Percentiles rank a stretch among this genome's conserved stretches.
These are phyloP conservation scores for Melaleuca alternifolia DNA, from an alignment of 345 rosid genomes.

Conservation along the genomic window DNA sequence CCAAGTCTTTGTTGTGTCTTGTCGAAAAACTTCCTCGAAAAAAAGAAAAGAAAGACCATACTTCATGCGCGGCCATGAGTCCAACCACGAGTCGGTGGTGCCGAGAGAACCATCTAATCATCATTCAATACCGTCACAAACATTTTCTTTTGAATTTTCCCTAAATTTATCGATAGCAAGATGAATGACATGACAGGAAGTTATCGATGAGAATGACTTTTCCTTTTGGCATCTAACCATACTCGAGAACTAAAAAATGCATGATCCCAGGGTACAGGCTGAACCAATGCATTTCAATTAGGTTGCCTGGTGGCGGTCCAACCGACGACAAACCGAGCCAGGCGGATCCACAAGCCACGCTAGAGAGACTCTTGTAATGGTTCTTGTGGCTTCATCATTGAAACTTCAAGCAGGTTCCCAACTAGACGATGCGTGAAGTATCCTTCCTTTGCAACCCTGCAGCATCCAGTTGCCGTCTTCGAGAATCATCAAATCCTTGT, in stretches of 20 bases:
- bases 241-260: neutral
- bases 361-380: neutral
- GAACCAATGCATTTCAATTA: neutral
- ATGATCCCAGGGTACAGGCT: neutral
- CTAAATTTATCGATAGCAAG: neutral
- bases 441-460: constrained; percentile 48
- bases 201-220: neutral
- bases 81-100: neutral
- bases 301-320: neutral
- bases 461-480: constrained; percentile 34
- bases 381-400: neutral
- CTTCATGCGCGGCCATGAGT: neutral
- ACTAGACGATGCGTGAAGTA: constrained; percentile 21
- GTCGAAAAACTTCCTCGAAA: too few species aligned
- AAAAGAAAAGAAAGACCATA: too few species aligned
- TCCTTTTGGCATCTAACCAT: neutral
- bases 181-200: neutral
- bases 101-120: neutral
- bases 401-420: constrained; percentile 21
- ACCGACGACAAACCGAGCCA: neutral
- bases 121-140: neutral
- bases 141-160: neutral
- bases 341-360: neutral
- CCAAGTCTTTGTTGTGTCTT: neutral
- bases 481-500: constrained; percentile 23